These are phyloP conservation scores for Ogataea glucozyma DNA, from an alignment of 805 yeast species.

Conservation along the genomic window DNA sequence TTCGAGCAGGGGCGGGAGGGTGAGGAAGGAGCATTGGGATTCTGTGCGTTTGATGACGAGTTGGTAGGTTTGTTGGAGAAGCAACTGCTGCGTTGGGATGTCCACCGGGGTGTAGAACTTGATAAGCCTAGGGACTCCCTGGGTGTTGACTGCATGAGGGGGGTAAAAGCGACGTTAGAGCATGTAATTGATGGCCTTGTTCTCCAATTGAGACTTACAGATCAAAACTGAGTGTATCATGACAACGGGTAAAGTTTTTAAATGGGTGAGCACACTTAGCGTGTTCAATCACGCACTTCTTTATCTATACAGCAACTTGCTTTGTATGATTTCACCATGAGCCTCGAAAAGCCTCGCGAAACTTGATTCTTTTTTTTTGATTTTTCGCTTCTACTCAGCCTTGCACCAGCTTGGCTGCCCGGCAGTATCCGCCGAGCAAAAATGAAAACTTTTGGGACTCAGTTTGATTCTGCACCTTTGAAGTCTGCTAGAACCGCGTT, in stretches of 20 bases:
- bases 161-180: conserved; percentile 1
- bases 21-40: conserved; percentile 82
- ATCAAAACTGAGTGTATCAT: conserved; percentile 34
- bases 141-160: conserved; percentile 67
- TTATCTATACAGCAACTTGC: no score
- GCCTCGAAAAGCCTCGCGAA: no score
- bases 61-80: conserved; percentile 80
- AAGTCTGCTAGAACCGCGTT: no score
- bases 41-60: conserved; percentile 70
- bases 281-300: no score
- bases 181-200: no score
- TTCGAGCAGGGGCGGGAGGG: conserved; percentile 78
- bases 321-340: no score
- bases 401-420: conserved; percentile 8
- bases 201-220: conserved; percentile 14
- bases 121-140: conserved; percentile 84
- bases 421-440: conserved; percentile 11
- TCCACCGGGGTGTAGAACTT: conserved; percentile 94
- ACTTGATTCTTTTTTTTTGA: no score
- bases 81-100: conserved; percentile 73
- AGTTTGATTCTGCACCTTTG: conserved; percentile 5
- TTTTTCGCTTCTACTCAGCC: conserved; percentile 7
- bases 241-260: no score
- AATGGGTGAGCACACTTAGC: no score
- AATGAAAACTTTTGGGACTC: conserved; percentile 9